phyloP scores from a whole-genome alignment of 805 yeast genomes.

The Monosporozyma solicola region DNA sequence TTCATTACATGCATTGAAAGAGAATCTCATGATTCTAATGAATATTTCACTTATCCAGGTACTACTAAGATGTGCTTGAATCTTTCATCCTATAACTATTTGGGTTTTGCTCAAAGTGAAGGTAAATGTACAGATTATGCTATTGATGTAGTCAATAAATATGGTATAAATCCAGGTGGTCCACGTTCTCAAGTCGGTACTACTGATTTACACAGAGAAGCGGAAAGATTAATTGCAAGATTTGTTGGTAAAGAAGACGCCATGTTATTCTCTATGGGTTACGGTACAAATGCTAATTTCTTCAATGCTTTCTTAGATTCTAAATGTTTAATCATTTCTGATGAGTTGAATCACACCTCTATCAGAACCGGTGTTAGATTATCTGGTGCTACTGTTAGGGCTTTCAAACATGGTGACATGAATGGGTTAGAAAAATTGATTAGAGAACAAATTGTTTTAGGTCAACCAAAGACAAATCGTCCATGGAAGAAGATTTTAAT shows the following conservation, averaged over 20 bases:
- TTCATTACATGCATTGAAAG: constrained; percentile 76
- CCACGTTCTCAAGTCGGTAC: constrained; percentile 71
- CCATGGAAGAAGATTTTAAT: constrained; percentile 88
- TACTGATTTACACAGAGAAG: constrained; percentile 57
- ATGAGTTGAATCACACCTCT: constrained; percentile 91
- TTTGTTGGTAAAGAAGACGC: constrained; percentile 90
- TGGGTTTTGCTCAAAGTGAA: constrained; percentile 93
- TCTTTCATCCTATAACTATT: constrained; percentile 82
- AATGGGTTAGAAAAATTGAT: constrained; percentile 62
- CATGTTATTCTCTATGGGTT: constrained; percentile 85
- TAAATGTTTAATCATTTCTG: constrained; percentile 85
- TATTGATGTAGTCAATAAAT: constrained; percentile 47
- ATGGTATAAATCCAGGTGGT: constrained; percentile 75
- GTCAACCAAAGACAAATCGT: constrained; percentile 90
- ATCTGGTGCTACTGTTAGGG: constrained; percentile 87
- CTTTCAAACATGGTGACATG: constrained; percentile 90
- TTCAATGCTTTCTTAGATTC: constrained; percentile 78
- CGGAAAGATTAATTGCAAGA: constrained; percentile 71
- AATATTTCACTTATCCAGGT: constrained; percentile 66
- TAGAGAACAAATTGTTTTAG: constrained; percentile 81
- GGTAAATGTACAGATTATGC: constrained; percentile 86
- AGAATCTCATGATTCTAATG: constrained; percentile 53
- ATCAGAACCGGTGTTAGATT: constrained; percentile 90
- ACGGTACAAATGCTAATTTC: constrained; percentile 86
- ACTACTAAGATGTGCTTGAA: constrained; percentile 70